Base-by-base conservation (phyloP, 2,329 filamentous ascomycete genomes). In the Neofusicoccum laricinum region DNA sequence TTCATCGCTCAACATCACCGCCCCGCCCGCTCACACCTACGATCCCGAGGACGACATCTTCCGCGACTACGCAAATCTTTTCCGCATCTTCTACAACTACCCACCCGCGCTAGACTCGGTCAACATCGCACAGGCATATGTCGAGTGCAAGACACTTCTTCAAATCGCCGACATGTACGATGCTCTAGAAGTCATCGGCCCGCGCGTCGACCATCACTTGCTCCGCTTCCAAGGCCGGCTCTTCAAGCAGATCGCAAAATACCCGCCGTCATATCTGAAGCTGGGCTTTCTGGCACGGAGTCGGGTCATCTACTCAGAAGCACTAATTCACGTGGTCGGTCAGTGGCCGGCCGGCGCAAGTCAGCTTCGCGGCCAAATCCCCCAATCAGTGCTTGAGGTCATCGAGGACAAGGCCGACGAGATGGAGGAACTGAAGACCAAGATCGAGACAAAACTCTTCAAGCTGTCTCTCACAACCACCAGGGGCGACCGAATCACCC, bases 191-290 rank as follows among this genome's bases (percentile, higher is more conserved):
- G 92, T 97, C 15, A 92, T 96, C 8, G 93, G 93, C 0, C 91
- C 92, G 1, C 87, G 94, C 41, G 91, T 97, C 49, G 94, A 97
- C 77, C 93, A 98, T 79, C 94, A 98, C 76, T 84, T 98, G 14
- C 82, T 98, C 15, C 92, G 95, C 70, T 98, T 97, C 75, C 92
- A 95, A 71, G 91, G 90, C 21, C 86, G 92, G 1, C 84, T 98
- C 2, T 97, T 93, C 90, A 96, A 95, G 77, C 94, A 97, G 77
- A 96, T 97, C 67, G 93, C 93, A 61, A 97, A 97, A 78, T 97
- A 97, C 73, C 93, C 94, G 12, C 91, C 95, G 53, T 93, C 89
- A 66, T 98, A 97, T 73, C 85, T 97, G 53, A 93, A 93, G 65
- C 85, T 98, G 1, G 93, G 93, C 41, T 97, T 93, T 71, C 84